Evolutionary conservation across 768 basidiomycete genomes (phyloP).

Genomic region (Russula sp.): DNA sequence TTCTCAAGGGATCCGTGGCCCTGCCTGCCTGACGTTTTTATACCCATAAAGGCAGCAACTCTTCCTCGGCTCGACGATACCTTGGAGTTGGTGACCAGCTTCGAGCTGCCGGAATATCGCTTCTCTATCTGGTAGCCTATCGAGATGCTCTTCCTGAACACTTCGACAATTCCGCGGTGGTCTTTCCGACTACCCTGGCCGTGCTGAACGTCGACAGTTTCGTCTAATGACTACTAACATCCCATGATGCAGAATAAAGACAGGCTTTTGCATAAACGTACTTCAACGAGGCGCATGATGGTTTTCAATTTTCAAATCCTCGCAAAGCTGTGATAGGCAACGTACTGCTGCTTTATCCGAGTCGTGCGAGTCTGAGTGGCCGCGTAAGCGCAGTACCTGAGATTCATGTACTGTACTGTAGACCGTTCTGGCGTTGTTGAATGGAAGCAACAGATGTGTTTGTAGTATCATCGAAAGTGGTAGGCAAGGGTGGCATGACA

Average conservation of each 20-base stretch:
- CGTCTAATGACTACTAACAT: constrained; percentile 55
- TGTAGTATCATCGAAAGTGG: constrained; percentile 51
- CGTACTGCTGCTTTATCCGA: constrained; percentile 68
- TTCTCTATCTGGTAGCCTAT: constrained; percentile 47
- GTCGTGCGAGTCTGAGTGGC: constrained; percentile 72
- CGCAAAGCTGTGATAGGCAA: constrained; percentile 72
- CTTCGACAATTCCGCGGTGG: constrained; percentile 49
- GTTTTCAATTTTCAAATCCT: constrained; percentile 67
- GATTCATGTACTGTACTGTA: constrained; percentile 61
- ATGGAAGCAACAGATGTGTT: constrained; percentile 49
- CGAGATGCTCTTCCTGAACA: constrained; percentile 37
- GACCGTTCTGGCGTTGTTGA: constrained; percentile 57
- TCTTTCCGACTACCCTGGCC: constrained; percentile 51
- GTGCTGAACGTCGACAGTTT: constrained; percentile 70
- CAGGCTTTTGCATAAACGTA: constrained; percentile 32
- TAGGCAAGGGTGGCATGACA: constrained; percentile 63
- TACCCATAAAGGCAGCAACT: constrained; percentile 57
- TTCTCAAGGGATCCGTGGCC: constrained; percentile 31
- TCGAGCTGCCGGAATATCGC: constrained; percentile 65
- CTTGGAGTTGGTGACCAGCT: constrained; percentile 63
- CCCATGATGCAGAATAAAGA: constrained; percentile 45
- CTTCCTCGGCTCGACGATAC: constrained; percentile 55
- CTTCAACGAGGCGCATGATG: constrained; percentile 64
- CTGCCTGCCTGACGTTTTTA: constrained; percentile 52
- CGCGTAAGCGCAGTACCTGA: constrained; percentile 70